A percentile compares a stretch with the other conserved stretches of the same genome.
These are phyloP conservation scores for Phialocephala subalpina DNA, from an alignment of 2,329 filamentous ascomycete species.

Conservation along the genomic window DNA sequence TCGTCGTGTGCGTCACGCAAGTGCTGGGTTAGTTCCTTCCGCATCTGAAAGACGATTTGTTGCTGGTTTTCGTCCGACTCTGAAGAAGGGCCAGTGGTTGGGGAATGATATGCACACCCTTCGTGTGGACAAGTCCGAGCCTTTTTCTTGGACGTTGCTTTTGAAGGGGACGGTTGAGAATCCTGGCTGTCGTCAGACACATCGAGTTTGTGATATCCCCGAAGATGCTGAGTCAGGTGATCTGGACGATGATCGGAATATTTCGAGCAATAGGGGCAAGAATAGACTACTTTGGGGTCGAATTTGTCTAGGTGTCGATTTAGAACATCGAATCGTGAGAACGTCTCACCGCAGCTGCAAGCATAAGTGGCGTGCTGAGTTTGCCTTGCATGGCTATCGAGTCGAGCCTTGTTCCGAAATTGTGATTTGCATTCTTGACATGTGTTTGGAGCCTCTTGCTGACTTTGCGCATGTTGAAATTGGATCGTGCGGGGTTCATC, in stretches of 20 bases:
- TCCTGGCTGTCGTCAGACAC: neutral
- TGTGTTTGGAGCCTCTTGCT: neutral
- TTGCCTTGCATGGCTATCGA: slow-evolving; percentile 16
- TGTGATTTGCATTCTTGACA: neutral
- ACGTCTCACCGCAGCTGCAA: slow-evolving; percentile 36
- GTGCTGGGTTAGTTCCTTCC: slow-evolving; percentile 44
- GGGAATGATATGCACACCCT: slow-evolving; percentile 9
- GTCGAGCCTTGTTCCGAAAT: neutral
- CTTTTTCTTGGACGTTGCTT: neutral
- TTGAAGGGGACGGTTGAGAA: neutral
- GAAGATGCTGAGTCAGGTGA: slow-evolving; percentile 48
- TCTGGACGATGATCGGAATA: slow-evolving; percentile 46
- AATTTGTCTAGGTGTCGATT: slow-evolving; percentile 35
- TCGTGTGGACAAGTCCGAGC: slow-evolving; percentile 17
- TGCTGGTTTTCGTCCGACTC: neutral
- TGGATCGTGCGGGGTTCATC: neutral
- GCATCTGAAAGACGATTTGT: slow-evolving; percentile 12
- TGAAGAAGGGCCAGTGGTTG: neutral
- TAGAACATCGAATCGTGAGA: slow-evolving; percentile 39
- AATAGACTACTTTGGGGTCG: slow-evolving; percentile 32
- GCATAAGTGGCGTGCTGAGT: slow-evolving; percentile 16
- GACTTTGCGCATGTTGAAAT: neutral
- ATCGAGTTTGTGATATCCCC: slow-evolving; percentile 46
- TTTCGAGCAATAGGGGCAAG: slow-evolving; percentile 44
- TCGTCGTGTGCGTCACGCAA: slow-evolving; percentile 46